Base-by-base conservation (phyloP, 805 yeast genomes). In the Saturnispora diversa region DNA sequence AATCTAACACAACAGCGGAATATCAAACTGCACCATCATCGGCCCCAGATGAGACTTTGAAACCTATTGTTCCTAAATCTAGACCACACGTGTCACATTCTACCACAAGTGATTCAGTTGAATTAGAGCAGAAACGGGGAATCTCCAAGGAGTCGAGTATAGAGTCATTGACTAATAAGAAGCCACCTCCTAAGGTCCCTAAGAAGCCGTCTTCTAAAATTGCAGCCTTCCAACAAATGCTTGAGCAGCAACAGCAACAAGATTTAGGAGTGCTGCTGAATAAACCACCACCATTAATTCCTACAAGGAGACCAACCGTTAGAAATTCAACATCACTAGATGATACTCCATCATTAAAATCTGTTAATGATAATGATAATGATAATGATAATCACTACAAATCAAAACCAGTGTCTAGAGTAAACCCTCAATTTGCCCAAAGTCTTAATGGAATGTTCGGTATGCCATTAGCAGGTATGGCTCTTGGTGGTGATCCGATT, bases 161-260 rank as follows among this genome's bases (percentile, higher is more conserved):
- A 6, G 33, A 30, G 9, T 17, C 27, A 13, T 4, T 15, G 10
- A 11, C 16, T 3, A 17, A 39, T 13, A 55, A 50, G 25, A 60
- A 53, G 28, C 64, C 66, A 2, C 74, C 85, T 11, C 86, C 86
- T 5, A 80, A 77, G 23, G 77, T 77, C 19, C 90, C 90, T 3
- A 81, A 81, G 51, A 83, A 83, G 50, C 77, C 85, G 13, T 81
- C 90, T 0, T 77, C 86, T 1, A 80, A 70, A 46, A 83, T 83
- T 44, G 87, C 88, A 1, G 87, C 87, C 0, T 83, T 83, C 56
- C 94, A 83, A 53, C 82, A 80, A 52, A 75, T 80, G 81, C 65
- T 83, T 40, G 73, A 72, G 37, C 66, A 68, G 45, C 70, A 68
- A 45, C 78, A 73, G 51, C 55, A 59, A 26, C 60, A 65, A 42